Evolutionary conservation across 2,329 filamentous ascomycete genomes (phyloP).

Genomic region (Colletotrichum falcatum): DNA sequence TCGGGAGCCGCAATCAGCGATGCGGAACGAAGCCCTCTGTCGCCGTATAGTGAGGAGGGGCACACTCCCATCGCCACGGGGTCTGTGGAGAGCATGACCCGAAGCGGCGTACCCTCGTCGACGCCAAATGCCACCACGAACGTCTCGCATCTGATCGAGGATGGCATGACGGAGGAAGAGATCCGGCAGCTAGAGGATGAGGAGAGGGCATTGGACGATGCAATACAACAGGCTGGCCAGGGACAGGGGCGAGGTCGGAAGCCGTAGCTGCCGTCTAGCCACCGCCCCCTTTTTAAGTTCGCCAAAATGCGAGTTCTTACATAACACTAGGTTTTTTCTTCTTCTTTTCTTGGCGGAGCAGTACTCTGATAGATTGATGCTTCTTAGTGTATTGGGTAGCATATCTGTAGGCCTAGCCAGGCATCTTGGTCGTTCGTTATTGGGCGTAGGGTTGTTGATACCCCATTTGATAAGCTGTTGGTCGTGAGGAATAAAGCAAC

Average conservation of each 20-base stretch:
- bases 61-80: constrained; percentile 19
- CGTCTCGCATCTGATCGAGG: constrained; percentile 67
- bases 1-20: constrained; percentile 7
- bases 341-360: not conserved
- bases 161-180: constrained; percentile 70
- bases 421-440: not conserved
- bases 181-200: constrained; percentile 68
- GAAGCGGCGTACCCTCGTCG: constrained; percentile 25
- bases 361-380: not conserved
- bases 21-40: constrained; percentile 18
- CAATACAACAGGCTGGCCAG: constrained; percentile 62
- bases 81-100: constrained; percentile 24
- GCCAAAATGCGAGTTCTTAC: constrained; percentile 7
- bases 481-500: not conserved
- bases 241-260: constrained; percentile 19
- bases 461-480: too few species aligned
- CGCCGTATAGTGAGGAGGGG: constrained; percentile 28
- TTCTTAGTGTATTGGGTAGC: not conserved
- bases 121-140: constrained; percentile 47
- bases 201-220: constrained; percentile 67
- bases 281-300: not conserved
- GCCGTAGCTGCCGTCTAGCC: not conserved
- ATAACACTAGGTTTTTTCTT: not conserved
- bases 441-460: not conserved
- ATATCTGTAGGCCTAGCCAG: not conserved